These are phyloP conservation scores for Staphylotrichum tortipilum DNA, from an alignment of 495 filamentous ascomycete species.

Conservation along the genomic window DNA sequence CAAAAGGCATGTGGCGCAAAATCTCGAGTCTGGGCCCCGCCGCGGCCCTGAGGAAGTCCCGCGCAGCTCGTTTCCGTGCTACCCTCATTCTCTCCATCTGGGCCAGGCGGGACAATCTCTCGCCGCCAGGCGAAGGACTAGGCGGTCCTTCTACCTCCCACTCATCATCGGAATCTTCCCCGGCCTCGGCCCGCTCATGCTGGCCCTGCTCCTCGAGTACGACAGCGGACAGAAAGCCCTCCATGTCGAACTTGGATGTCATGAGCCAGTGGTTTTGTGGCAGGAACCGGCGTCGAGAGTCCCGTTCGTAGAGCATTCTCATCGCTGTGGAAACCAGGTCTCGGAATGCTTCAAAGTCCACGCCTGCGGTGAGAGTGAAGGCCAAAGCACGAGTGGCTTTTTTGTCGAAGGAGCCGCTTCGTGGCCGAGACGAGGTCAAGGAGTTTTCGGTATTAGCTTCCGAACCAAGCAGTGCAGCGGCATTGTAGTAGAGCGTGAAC, in stretches of 20 bases:
- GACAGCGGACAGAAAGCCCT: constrained; percentile 76
- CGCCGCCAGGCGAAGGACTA: not conserved
- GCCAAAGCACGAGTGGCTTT: not conserved
- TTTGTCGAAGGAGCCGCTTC: not conserved
- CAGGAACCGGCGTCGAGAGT: constrained; percentile 81
- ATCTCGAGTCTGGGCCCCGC: constrained; percentile 83
- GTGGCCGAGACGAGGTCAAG: constrained; percentile 1
- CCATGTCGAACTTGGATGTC: constrained; percentile 86
- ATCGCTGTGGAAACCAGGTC: constrained; percentile 74
- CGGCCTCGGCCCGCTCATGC: constrained; percentile 43
- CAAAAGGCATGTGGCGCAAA: constrained; percentile 91
- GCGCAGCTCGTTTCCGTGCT: constrained; percentile 54
- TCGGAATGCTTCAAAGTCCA: constrained; percentile 71
- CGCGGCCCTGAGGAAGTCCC: constrained; percentile 59
- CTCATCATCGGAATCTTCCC: constrained; percentile 43
- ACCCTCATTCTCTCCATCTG: constrained; percentile 41
- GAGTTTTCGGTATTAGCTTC: not conserved
- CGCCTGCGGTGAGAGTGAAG: constrained; percentile 37
- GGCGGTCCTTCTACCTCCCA: constrained; percentile 27
- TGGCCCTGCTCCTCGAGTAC: constrained; percentile 81
- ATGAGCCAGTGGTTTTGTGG: constrained; percentile 85
- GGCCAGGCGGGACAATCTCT: constrained; percentile 27
- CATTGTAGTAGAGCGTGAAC: constrained; percentile 82
- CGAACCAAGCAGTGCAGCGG: constrained; percentile 43
- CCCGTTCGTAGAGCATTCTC: constrained; percentile 84